These are phyloP conservation scores for Chaetomiaceae sp. DNA, from an alignment of 2,329 filamentous ascomycete species.

Conservation along the genomic window DNA sequence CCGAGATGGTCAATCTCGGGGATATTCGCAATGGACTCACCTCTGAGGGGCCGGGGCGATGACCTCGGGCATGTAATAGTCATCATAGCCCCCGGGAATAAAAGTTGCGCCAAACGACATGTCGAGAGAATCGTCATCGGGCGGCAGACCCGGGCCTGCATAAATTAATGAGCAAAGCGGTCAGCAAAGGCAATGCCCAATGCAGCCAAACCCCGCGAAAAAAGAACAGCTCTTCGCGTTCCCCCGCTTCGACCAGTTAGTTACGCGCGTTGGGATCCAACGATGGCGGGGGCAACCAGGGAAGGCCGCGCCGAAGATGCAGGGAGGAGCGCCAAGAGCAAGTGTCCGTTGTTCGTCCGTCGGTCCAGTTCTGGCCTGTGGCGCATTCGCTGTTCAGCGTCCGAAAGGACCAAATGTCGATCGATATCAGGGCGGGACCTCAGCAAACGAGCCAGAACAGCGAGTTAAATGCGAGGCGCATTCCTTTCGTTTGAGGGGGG, in stretches of 20 bases:
- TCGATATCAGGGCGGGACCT: not conserved
- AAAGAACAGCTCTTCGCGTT: not conserved
- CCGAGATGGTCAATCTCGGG: too few species aligned
- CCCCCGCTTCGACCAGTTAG: constrained; percentile 13
- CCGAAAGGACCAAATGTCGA: constrained; percentile 3
- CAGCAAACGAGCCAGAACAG: not conserved
- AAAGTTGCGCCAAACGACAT: constrained; percentile 54
- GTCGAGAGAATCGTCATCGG: constrained; percentile 32
- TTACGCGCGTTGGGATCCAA: constrained; percentile 6
- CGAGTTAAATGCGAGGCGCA: constrained; percentile 7
- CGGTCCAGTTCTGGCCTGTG: not conserved
- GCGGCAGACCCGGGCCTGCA: constrained; percentile 28
- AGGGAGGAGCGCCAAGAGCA: constrained; percentile 17
- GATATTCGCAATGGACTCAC: constrained; percentile 36
- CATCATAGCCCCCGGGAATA: constrained; percentile 54
- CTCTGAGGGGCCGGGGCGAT: constrained; percentile 55
- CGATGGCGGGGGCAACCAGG: constrained; percentile 9
- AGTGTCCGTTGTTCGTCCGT: constrained; percentile 1
- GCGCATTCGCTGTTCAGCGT: not conserved
- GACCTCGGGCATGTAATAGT: constrained; percentile 59
- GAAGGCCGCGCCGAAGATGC: not conserved
- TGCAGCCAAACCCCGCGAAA: constrained; percentile 15
- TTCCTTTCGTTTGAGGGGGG: not conserved
- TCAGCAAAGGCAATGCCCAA: constrained; percentile 24
- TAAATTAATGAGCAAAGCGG: constrained; percentile 28